These are phyloP conservation scores for Fusarium sulawesiense DNA, from an alignment of 2,329 filamentous ascomycete species.

Conservation along the genomic window DNA sequence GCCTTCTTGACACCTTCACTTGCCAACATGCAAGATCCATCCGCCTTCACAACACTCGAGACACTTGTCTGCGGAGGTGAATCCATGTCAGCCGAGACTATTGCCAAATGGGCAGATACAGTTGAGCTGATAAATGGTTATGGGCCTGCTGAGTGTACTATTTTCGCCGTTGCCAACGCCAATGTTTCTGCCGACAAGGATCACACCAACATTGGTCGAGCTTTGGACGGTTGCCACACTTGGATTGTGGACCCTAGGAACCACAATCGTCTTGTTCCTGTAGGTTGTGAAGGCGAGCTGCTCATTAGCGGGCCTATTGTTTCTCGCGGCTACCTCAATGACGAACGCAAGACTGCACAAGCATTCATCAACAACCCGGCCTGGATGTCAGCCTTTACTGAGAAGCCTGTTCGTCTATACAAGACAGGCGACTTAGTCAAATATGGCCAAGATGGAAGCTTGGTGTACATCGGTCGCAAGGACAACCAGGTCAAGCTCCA, in stretches of 20 bases:
- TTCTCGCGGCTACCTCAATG: conserved; percentile 20
- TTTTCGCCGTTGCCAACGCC: conserved; percentile 26
- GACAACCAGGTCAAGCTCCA: conserved; percentile 47
- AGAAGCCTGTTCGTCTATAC: conserved; percentile 45
- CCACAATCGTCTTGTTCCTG: conserved; percentile 28
- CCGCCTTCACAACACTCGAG: conserved; percentile 21
- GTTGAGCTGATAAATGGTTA: conserved; percentile 41
- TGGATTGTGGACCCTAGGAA: conserved; percentile 39
- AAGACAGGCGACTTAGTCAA: conserved; percentile 61
- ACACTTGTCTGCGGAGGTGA: conserved; percentile 41
- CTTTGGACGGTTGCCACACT: conserved; percentile 1
- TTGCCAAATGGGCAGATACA: conserved; percentile 31
- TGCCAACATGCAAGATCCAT: conserved; percentile 38
- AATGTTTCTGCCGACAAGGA: background rate
- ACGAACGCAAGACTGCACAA: background rate
- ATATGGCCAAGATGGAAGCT: conserved; percentile 53
- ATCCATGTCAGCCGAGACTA: conserved; percentile 24
- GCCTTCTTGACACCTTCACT: conserved; percentile 44
- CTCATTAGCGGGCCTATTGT: conserved; percentile 37
- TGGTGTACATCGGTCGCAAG: conserved; percentile 63
- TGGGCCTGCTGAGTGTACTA: conserved; percentile 37
- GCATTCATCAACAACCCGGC: conserved; percentile 7
- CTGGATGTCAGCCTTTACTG: conserved; percentile 1
- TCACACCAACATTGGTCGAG: conserved; percentile 19
- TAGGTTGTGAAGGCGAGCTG: conserved; percentile 35